These are phyloP conservation scores for Bretschneidera sinensis DNA, from an alignment of 345 rosid species.

Conservation along the genomic window DNA sequence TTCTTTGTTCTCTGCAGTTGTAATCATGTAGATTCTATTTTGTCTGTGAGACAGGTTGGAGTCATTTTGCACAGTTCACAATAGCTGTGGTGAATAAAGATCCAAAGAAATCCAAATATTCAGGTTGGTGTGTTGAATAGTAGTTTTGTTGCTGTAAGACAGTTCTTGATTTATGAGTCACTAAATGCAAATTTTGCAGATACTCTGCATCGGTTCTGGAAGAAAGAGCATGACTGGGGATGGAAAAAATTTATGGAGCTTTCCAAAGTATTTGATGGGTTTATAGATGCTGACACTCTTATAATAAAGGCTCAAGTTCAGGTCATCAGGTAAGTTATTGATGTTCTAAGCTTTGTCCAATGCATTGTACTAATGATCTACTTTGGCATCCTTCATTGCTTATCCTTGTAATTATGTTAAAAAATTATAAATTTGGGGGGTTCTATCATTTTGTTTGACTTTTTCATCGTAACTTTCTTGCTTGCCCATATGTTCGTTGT, in stretches of 20 bases:
- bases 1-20: constrained; percentile 5
- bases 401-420: no score
- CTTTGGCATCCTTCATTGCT: no score
- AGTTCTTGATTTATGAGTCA: constrained; percentile 17
- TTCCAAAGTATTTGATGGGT: constrained; percentile 76
- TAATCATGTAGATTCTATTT: constrained; percentile 10
- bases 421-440: no score
- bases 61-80: constrained; percentile 95
- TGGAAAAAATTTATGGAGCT: constrained; percentile 96
- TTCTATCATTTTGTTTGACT: no score
- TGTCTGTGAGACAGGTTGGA: constrained; percentile 63
- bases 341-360: neutral
- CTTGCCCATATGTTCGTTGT: no score
- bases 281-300: constrained; percentile 75
- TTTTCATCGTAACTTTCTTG: no score
- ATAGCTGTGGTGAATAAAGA: constrained; percentile 89
- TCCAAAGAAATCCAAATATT: constrained; percentile 82
- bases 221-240: constrained; percentile 97
- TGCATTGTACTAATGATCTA: no score
- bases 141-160: constrained; percentile 1
- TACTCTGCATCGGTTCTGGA: constrained; percentile 84
- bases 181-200: constrained; percentile 41
- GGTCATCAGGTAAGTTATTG: constrained; percentile 64
- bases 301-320: constrained; percentile 94
- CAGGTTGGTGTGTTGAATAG: constrained; percentile 48